Evolutionary conservation across 2,329 filamentous ascomycete species (phyloP), one percentile per base, ranked within the genome.

Genomic region (Fusarium begoniae): DNA sequence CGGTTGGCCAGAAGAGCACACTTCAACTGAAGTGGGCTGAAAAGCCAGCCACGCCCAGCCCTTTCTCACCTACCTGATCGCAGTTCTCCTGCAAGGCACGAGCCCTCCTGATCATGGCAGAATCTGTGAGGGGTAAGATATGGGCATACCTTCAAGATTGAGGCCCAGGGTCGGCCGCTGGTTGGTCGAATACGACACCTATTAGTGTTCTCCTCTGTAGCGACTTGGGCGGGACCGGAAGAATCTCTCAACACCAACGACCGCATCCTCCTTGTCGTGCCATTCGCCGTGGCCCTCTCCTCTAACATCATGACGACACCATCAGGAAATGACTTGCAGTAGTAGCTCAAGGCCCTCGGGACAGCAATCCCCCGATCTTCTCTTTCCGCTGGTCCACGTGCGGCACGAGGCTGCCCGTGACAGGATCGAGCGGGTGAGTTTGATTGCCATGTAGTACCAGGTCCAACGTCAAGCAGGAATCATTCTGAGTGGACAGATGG

Each of bases 311-410:
- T 55, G 47, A 62, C 58, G 58, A 54, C 63, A 68, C 59, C 40
- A 57, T 63, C 55, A 73, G 47, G 44, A 50, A 58, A 77, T 77
- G 75, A 76, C 75, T 74, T 77, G 75, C 75, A 77, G 70, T 54
- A 63, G 53, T 66, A 70, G 73, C 45, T 73, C 58, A 20, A 60
- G 43, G 43, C 45, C 41, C 44, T 64, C 60, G 37, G 60, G 24
- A 59, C 55, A 63, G 63, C 43, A 47, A 51, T 62, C 41, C 44
- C 55, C 57, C 62, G 44, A 48, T 51, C 51, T 44, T 50, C 43
- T 47, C 50, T 37, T 54, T 44, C 37, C 41, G 60, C 30, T 66
- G 61, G 55, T 58, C 70, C 70, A 51, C 63, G 62, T 66, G 66
- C 59, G 70, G 61, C 43, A 63, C 64, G 62, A 75, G 67, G 70